Evolutionary conservation across 805 yeast species (phyloP).

Genomic region (Candida cerambycidarum): DNA sequence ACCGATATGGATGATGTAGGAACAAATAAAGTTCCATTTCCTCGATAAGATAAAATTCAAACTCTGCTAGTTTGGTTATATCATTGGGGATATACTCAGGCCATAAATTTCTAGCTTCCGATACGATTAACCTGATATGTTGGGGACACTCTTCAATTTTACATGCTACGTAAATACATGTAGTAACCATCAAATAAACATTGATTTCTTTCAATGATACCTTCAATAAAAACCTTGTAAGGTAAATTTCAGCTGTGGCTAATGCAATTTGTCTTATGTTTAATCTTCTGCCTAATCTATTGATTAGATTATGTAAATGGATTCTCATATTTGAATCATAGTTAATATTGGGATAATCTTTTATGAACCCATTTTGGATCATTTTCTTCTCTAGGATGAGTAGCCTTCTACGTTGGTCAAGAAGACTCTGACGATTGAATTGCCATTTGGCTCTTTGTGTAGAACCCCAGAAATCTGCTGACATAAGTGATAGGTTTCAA

Average conservation of each 20-base stretch:
- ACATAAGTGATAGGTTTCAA: too few relatives aligned
- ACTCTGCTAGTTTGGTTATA: constrained; percentile 87
- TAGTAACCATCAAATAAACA: constrained; percentile 73
- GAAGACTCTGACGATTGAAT: constrained; percentile 60
- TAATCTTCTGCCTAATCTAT: constrained; percentile 75
- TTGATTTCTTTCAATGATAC: constrained; percentile 81
- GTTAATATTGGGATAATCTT: constrained; percentile 45
- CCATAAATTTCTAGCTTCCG: constrained; percentile 89
- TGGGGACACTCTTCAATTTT: constrained; percentile 95
- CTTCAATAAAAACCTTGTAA: constrained; percentile 71
- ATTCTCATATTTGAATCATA: constrained; percentile 68
- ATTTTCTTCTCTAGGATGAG: constrained; percentile 41
- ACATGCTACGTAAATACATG: constrained; percentile 86
- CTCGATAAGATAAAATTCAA: constrained; percentile 90
- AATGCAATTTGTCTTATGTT: constrained; percentile 79
- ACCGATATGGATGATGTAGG: constrained; percentile 74
- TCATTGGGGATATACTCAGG: constrained; percentile 94
- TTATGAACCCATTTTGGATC: constrained; percentile 43
- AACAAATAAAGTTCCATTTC: constrained; percentile 73
- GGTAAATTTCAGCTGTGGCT: constrained; percentile 85
- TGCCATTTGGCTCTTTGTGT: constrained; percentile 85
- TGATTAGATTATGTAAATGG: constrained; percentile 71
- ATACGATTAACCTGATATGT: constrained; percentile 78
- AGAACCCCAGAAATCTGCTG: constrained; percentile 87
- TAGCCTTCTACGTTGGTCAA: constrained; percentile 43